Percentiles rank a stretch among this genome's conserved stretches.
phyloP scores from a whole-genome alignment of 495 filamentous ascomycete species.

The Aspergillus homomorphus region DNA sequence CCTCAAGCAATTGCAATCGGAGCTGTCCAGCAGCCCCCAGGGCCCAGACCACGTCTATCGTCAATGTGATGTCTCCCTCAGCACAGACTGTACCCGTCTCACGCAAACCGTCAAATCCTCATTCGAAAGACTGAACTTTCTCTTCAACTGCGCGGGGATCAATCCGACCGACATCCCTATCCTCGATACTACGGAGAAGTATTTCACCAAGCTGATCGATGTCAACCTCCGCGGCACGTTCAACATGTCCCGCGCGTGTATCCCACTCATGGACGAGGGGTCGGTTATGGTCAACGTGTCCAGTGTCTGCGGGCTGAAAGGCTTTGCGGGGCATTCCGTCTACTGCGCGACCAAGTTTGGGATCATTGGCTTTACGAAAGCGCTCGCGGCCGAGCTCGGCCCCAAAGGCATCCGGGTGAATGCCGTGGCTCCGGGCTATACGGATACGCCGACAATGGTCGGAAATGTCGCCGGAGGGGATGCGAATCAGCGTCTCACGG shows the following conservation, averaged over 20 bases:
- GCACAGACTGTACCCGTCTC: slow-evolving; percentile 25
- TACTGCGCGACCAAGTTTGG: slow-evolving; percentile 56
- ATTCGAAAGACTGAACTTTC: slow-evolving; percentile 36
- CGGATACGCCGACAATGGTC: slow-evolving; percentile 39
- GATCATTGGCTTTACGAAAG: slow-evolving; percentile 53
- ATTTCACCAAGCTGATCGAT: slow-evolving; percentile 15
- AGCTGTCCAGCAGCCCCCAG: slow-evolving; percentile 5
- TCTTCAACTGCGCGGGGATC: slow-evolving; percentile 54
- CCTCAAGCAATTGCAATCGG: slow-evolving; percentile 25
- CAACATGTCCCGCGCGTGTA: slow-evolving; percentile 12
- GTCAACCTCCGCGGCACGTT: slow-evolving; percentile 18
- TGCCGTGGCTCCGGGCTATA: slow-evolving; percentile 50
- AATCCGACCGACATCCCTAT: slow-evolving; percentile 45
- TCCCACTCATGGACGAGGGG: slow-evolving; percentile 10
- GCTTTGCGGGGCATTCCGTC: slow-evolving; percentile 32
- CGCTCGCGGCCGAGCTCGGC: slow-evolving; percentile 54
- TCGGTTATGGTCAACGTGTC: slow-evolving; percentile 43
- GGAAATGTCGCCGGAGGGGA: slow-evolving; percentile 37
- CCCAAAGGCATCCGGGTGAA: slow-evolving; percentile 51
- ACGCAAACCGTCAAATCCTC: slow-evolving; percentile 17
- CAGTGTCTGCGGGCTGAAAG: slow-evolving; percentile 39
- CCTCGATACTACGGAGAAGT: slow-evolving; percentile 22
- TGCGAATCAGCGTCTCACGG: slow-evolving; percentile 29
- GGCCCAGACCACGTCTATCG: slow-evolving; percentile 20
- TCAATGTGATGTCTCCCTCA: slow-evolving; percentile 34